A percentile compares a stretch with the other conserved stretches of the same genome.
phyloP scores from a whole-genome alignment of 108 stramenopile species.

The Schizochytrium sp. region DNA sequence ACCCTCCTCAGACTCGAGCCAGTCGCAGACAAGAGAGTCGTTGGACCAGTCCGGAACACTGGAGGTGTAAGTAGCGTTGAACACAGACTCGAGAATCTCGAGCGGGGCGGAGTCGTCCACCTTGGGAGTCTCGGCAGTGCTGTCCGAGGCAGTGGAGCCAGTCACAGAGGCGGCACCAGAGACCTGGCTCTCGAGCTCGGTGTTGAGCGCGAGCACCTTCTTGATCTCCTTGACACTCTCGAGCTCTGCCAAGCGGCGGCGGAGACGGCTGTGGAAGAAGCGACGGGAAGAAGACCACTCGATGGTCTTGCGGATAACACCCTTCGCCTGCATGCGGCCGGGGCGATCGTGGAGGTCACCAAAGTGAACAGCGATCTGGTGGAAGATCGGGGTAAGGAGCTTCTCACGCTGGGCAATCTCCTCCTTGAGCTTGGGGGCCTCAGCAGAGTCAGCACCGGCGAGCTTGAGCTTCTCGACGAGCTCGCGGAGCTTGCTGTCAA shows the following conservation, averaged over 20 bases:
- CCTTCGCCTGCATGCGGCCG: constrained; percentile 98
- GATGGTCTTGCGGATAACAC: constrained; percentile 90
- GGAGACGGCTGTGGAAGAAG: constrained; percentile 97
- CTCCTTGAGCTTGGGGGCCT: constrained; percentile 68
- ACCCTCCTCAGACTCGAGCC: constrained; percentile 24
- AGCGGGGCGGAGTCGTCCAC: background rate
- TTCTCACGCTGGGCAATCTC: constrained; percentile 80
- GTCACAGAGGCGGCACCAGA: too few species aligned
- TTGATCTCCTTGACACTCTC: constrained; percentile 88
- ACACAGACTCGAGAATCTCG: constrained; percentile 14
- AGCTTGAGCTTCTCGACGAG: constrained; percentile 81
- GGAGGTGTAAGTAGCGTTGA: constrained; percentile 39
- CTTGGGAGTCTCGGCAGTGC: too few species aligned
- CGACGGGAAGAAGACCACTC: constrained; percentile 89
- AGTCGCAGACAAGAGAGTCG: constrained; percentile 25
- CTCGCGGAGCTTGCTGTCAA: constrained; percentile 84
- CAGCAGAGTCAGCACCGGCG: constrained; percentile 70
- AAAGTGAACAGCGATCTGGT: constrained; percentile 96
- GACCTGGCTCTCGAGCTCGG: too few species aligned
- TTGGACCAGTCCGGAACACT: constrained; percentile 16
- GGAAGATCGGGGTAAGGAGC: constrained; percentile 88
- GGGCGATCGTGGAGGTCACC: constrained; percentile 99
- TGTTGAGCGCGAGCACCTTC: constrained; percentile 67
- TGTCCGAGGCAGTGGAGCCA: too few species aligned
- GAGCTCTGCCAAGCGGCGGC: constrained; percentile 96